These are phyloP conservation scores for Podospora sp. DNA, from an alignment of 495 filamentous ascomycete genomes.

Conservation along the genomic window DNA sequence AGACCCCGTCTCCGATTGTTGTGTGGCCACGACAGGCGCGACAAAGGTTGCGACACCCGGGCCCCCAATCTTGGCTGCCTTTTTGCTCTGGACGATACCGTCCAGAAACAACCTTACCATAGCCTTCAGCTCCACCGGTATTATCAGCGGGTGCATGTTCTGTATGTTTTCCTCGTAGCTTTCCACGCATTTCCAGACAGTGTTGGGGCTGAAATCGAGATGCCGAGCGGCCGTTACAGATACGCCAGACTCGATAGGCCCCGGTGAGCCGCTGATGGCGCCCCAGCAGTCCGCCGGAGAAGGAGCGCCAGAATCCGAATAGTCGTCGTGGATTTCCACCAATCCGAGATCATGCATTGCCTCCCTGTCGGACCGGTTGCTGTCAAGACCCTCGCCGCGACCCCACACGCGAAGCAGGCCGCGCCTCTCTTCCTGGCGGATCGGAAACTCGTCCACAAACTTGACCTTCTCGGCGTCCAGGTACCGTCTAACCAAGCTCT, in stretches of 20 bases:
- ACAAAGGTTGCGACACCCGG: conserved; percentile 35
- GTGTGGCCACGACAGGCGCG: conserved; percentile 19
- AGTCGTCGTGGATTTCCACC: conserved; percentile 39
- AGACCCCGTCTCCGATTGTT: conserved; percentile 41
- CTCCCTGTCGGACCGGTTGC: conserved; percentile 30
- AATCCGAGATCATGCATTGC: conserved; percentile 35
- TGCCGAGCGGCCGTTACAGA: conserved; percentile 55
- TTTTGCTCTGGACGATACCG: conserved; percentile 35
- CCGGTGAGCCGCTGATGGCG: conserved; percentile 49
- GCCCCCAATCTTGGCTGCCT: conserved; percentile 22
- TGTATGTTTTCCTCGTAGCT: conserved; percentile 82
- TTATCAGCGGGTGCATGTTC: conserved; percentile 85
- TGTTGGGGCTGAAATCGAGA: conserved; percentile 64
- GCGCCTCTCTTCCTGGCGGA: conserved; percentile 73
- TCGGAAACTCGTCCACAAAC: conserved; percentile 65
- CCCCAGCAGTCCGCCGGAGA: conserved; percentile 53
- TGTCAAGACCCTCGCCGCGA: conserved; percentile 71
- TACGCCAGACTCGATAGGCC: conserved; percentile 37
- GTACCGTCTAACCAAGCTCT: conserved; percentile 51
- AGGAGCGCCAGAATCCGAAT: conserved; percentile 53
- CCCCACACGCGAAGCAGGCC: conserved; percentile 78
- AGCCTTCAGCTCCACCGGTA: conserved; percentile 49
- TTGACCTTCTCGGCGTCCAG: conserved; percentile 53
- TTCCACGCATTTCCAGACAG: conserved; percentile 63
- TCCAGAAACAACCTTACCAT: conserved; percentile 55